Conservation (phyloP, 495 filamentous ascomycete genomes). For the Penicillium fimorum region DNA sequence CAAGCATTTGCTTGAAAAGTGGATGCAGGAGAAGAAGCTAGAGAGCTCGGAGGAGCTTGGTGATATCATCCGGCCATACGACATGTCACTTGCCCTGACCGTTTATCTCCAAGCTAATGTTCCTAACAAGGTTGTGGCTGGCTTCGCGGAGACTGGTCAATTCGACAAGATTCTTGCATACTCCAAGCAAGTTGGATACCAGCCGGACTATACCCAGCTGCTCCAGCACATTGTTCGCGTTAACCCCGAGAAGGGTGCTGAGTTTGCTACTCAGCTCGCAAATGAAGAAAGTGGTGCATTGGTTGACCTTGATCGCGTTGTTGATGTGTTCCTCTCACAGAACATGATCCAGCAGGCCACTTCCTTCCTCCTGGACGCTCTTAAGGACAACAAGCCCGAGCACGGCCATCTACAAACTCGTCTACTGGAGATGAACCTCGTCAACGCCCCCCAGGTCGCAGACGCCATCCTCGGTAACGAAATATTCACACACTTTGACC, state of each 20-base stretch:
- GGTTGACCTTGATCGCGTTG: conserved; percentile 90
- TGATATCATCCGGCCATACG: conserved; percentile 87
- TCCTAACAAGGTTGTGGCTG: conserved; percentile 88
- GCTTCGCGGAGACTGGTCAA: conserved; percentile 91
- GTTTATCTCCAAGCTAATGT: conserved; percentile 88
- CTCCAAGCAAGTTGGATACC: conserved; percentile 75
- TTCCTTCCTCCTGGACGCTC: conserved; percentile 90
- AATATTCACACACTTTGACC: conserved; percentile 96
- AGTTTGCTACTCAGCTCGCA: conserved; percentile 86
- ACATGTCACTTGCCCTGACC: conserved; percentile 75
- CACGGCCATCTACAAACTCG: conserved; percentile 91
- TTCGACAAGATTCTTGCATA: conserved; percentile 96
- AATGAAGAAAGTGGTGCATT: conserved; percentile 81
- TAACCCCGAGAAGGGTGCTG: conserved; percentile 91
- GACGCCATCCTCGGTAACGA: conserved; percentile 97
- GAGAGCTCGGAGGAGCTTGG: conserved; percentile 94
- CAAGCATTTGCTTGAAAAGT: conserved; percentile 96
- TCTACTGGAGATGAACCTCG: conserved; percentile 94
- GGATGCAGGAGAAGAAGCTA: conserved; percentile 92
- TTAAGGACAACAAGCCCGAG: conserved; percentile 92
- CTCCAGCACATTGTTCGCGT: conserved; percentile 89
- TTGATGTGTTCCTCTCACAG: conserved; percentile 96
- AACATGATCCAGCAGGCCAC: conserved; percentile 97
- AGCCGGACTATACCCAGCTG: conserved; percentile 86
- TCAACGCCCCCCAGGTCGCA: conserved; percentile 94